Conservation (phyloP, 208 protist species). For the Crithidia mellificae region DNA sequence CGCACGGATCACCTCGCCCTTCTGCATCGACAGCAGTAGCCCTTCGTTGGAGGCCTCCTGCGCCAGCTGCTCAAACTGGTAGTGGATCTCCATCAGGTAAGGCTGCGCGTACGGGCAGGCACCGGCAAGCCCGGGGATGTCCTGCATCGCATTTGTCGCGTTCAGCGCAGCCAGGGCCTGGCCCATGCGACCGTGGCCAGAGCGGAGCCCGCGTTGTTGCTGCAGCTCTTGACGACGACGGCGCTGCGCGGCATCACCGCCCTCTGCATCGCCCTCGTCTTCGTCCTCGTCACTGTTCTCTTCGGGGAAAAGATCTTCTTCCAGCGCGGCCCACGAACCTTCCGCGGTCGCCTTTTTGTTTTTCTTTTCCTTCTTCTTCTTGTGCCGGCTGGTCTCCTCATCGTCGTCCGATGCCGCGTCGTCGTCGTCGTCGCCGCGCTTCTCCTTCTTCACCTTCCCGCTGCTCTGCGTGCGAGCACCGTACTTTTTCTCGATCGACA, state of each 20-base stretch:
- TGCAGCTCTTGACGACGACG: neutral
- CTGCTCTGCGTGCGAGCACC: neutral
- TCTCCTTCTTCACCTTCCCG: conserved; percentile 9
- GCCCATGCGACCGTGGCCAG: conserved; percentile 25
- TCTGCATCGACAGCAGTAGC: conserved; percentile 47
- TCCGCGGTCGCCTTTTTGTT: neutral
- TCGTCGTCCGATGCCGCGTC: neutral
- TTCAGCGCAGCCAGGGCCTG: conserved; percentile 32
- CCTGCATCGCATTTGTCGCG: neutral
- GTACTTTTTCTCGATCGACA: conserved; percentile 26
- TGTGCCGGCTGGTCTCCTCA: neutral
- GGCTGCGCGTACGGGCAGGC: conserved; percentile 38
- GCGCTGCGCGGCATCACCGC: neutral
- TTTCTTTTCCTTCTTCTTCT: neutral
- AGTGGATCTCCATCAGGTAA: conserved; percentile 60
- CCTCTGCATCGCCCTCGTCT: neutral
- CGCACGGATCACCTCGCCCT: conserved; percentile 51
- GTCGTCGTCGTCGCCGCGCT: neutral
- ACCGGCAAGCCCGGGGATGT: conserved; percentile 15
- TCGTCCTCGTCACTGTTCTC: conserved; percentile 29
- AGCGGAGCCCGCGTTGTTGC: conserved; percentile 5
- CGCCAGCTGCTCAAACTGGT: conserved; percentile 48
- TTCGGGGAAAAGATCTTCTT: conserved; percentile 26
- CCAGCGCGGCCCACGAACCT: conserved; percentile 20
- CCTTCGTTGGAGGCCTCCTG: conserved; percentile 40